phyloP scores from a whole-genome alignment of 2,329 filamentous ascomycete species.

The Exophiala sp. region DNA sequence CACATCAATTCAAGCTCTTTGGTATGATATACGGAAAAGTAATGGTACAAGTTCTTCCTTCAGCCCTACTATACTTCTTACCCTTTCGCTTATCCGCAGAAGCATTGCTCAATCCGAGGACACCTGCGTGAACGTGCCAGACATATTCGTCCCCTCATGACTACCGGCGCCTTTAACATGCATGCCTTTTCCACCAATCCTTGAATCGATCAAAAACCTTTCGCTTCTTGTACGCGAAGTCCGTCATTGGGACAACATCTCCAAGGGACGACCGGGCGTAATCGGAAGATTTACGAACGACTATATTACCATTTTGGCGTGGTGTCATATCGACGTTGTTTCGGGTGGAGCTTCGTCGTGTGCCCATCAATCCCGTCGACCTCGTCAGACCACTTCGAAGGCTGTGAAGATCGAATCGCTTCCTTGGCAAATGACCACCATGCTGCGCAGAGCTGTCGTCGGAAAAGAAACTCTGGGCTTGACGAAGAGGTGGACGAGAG shows the following conservation, averaged over 20 bases:
- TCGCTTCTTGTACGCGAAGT: conserved; percentile 28
- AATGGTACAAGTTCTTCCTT: neutral
- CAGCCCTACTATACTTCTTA: neutral
- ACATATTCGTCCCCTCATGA: conserved; percentile 13
- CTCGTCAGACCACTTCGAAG: conserved; percentile 19
- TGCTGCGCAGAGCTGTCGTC: conserved; percentile 35
- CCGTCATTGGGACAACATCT: conserved; percentile 24
- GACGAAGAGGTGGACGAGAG: conserved; percentile 27
- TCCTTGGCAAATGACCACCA: conserved; percentile 4
- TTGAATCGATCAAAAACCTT: conserved; percentile 26
- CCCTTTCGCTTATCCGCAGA: neutral
- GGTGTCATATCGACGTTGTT: conserved; percentile 1
- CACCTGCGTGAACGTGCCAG: neutral
- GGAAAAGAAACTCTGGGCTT: conserved; percentile 37
- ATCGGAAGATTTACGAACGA: conserved; percentile 14
- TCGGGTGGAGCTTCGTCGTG: conserved; percentile 7
- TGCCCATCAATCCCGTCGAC: conserved; percentile 14
- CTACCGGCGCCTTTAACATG: conserved; percentile 17
- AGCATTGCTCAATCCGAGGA: too few relatives aligned
- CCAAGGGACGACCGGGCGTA: conserved; percentile 11
- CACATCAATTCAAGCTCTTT: neutral
- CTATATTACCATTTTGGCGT: conserved; percentile 14
- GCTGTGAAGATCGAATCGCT: conserved; percentile 22
- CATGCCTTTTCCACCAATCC: conserved; percentile 27
- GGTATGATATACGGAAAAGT: neutral